Percentiles rank a stretch among this genome's conserved stretches.
Conservation (phyloP, 768 basidiomycete genomes). For the Gloeopeniophorella convolvens region DNA sequence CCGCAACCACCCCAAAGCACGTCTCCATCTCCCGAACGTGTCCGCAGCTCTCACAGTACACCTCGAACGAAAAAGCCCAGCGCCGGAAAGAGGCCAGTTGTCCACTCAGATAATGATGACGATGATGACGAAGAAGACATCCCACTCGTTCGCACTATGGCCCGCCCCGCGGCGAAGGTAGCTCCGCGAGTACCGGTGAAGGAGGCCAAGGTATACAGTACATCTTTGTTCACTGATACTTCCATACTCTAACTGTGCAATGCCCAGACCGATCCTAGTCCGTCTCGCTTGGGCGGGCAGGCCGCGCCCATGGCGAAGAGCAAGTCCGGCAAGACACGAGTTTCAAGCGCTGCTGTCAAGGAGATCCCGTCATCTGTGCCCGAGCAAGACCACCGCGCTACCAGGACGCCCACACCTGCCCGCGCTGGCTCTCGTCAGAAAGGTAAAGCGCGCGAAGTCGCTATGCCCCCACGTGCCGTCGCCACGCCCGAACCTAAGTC, state of each 20-base stretch:
- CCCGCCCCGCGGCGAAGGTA: background rate
- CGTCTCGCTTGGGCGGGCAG: conserved; percentile 8
- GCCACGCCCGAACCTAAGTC: too few species aligned
- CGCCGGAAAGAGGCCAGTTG: too few species aligned
- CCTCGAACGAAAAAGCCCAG: too few species aligned
- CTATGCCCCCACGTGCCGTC: too few species aligned
- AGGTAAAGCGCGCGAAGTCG: background rate
- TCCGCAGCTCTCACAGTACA: too few species aligned
- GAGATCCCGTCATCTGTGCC: conserved; percentile 51
- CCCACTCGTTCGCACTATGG: conserved; percentile 34
- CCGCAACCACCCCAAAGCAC: background rate
- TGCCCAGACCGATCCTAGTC: background rate
- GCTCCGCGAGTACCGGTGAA: too few species aligned
- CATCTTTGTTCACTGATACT: background rate
- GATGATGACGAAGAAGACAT: conserved; percentile 37
- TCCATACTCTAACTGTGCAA: background rate
- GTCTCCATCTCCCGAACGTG: background rate
- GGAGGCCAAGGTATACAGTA: conserved; percentile 4
- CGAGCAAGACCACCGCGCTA: conserved; percentile 36
- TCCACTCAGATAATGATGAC: too few species aligned
- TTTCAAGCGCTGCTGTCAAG: background rate
- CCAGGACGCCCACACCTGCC: conserved; percentile 11
- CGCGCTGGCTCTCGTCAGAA: background rate
- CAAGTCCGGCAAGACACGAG: background rate
- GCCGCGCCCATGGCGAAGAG: background rate